phyloP scores from a whole-genome alignment of 2,329 filamentous ascomycete genomes.

The Cordyceps fumosorosea region DNA sequence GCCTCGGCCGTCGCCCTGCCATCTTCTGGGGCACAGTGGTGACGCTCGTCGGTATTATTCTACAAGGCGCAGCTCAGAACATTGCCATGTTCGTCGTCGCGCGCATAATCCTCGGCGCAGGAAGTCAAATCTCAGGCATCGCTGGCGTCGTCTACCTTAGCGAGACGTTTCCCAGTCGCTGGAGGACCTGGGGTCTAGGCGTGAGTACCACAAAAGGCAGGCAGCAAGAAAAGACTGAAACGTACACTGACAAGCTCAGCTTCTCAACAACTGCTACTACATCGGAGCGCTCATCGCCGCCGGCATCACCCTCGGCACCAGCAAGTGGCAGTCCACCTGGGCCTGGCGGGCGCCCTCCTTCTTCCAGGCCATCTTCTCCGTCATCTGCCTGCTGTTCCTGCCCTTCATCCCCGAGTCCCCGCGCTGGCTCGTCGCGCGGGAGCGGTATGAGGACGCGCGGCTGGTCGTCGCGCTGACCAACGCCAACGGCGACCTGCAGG shows the following conservation, averaged over 20 bases:
- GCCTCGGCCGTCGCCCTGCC: slow-evolving; percentile 35
- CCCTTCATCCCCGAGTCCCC: slow-evolving; percentile 37
- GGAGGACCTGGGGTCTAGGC: slow-evolving; percentile 19
- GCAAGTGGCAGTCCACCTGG: slow-evolving; percentile 28
- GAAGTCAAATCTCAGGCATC: slow-evolving; percentile 34
- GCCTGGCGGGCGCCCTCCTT: slow-evolving; percentile 30
- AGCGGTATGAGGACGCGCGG: slow-evolving; percentile 34
- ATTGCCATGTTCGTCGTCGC: slow-evolving; percentile 44
- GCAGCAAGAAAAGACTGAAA: neutral
- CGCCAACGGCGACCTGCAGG: slow-evolving; percentile 33
- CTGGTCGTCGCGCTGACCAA: slow-evolving; percentile 36
- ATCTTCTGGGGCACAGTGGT: slow-evolving; percentile 38
- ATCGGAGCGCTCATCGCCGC: slow-evolving; percentile 39
- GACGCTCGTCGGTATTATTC: slow-evolving; percentile 36
- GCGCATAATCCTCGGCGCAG: slow-evolving; percentile 42
- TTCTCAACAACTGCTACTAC: slow-evolving; percentile 26
- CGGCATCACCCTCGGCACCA: slow-evolving; percentile 34
- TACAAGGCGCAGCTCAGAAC: slow-evolving; percentile 43
- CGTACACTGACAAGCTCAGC: slow-evolving; percentile 1
- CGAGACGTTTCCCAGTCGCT: slow-evolving; percentile 37
- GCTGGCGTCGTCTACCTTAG: slow-evolving; percentile 41
- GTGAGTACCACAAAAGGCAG: neutral
- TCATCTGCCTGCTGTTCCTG: slow-evolving; percentile 22
- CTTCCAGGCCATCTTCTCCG: slow-evolving; percentile 26
- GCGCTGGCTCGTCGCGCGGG: slow-evolving; percentile 38